phyloP scores from a whole-genome alignment of 2,329 filamentous ascomycete genomes.

The Calonectria naviculata region DNA sequence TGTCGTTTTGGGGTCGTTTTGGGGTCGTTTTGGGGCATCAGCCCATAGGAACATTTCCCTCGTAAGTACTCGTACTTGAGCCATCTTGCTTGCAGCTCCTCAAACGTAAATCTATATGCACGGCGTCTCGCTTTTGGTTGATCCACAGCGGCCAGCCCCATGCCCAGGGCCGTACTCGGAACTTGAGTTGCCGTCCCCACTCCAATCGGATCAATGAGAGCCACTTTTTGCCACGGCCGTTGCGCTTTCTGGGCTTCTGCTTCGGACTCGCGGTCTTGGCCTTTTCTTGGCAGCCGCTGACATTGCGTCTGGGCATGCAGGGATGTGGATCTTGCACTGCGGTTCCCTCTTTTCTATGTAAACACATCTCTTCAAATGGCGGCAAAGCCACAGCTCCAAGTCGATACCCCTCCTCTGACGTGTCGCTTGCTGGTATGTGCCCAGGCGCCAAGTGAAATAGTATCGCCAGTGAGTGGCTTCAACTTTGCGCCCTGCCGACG shows the following conservation, averaged over 20 bases:
- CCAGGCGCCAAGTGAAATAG: background rate
- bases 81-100: background rate
- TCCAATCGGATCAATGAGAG: background rate
- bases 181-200: slow-evolving; percentile 6
- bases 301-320: background rate
- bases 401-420: slow-evolving; percentile 1
- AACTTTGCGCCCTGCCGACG: background rate
- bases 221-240: background rate
- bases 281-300: background rate
- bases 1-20: background rate
- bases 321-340: background rate
- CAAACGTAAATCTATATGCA: background rate
- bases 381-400: background rate
- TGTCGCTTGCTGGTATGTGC: slow-evolving; percentile 3
- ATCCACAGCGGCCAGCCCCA: background rate
- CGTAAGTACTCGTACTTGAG: background rate
- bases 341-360: background rate
- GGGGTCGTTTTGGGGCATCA: background rate
- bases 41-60: background rate
- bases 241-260: background rate
- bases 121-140: background rate
- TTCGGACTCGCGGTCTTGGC: background rate
- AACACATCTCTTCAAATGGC: background rate
- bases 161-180: background rate
- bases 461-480: background rate